phyloP scores from a whole-genome alignment of 1,139 yeast genomes.

The Taphrina flavorubra region DNA sequence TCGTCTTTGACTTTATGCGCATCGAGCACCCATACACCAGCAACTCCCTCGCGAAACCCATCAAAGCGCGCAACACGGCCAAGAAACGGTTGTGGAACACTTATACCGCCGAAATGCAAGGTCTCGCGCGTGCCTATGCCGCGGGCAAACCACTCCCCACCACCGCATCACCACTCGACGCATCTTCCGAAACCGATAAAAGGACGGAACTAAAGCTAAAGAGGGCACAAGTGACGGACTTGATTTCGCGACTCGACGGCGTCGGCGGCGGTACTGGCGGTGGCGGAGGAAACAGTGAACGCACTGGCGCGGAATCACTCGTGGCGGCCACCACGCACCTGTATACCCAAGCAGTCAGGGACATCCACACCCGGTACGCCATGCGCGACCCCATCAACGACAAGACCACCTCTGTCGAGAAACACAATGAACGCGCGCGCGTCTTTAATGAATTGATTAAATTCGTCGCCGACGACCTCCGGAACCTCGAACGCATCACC shows the following conservation, averaged over 20 bases:
- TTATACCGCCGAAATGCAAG: conserved; percentile 36
- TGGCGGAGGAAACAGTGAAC: background rate
- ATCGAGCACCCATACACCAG: conserved; percentile 37
- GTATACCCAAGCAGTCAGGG: conserved; percentile 20
- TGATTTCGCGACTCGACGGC: conserved; percentile 6
- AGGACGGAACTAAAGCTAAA: background rate
- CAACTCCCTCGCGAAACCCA: conserved; percentile 24
- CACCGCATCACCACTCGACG: conserved; percentile 5
- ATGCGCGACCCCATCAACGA: conserved; percentile 38
- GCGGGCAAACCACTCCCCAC: conserved; percentile 26
- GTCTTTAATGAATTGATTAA: conserved; percentile 34
- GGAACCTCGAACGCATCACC: conserved; percentile 22
- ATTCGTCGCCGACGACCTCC: conserved; percentile 26
- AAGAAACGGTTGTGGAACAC: conserved; percentile 33
- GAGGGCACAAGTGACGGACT: conserved; percentile 11
- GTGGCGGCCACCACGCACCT: conserved; percentile 29
- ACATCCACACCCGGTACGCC: conserved; percentile 26
- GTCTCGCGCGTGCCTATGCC: conserved; percentile 33
- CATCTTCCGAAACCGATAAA: background rate
- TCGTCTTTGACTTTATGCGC: conserved; percentile 33
- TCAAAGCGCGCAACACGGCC: conserved; percentile 28
- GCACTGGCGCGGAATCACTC: conserved; percentile 32
- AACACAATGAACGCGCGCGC: conserved; percentile 37
- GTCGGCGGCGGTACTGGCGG: no score
- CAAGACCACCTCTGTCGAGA: conserved; percentile 32